Conservation (phyloP, 2,329 filamentous ascomycete species). For the Fusarium pseudoanthophilum region DNA sequence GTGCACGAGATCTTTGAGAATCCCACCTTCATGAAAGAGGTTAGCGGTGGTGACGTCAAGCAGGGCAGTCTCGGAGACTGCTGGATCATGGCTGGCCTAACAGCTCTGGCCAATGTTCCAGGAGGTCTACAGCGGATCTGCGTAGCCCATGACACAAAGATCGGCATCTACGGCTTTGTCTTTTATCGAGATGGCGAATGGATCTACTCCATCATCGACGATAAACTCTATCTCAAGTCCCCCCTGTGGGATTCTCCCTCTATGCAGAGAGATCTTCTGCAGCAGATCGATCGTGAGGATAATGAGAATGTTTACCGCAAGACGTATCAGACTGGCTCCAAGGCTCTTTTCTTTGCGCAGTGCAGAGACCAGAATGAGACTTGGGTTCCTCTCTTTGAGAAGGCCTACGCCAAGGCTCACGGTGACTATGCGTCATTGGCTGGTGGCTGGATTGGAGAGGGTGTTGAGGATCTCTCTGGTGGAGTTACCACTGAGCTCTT, state of each 20-base stretch:
- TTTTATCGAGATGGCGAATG: slow-evolving; percentile 91
- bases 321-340: slow-evolving; percentile 78
- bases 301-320: slow-evolving; percentile 77
- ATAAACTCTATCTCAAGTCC: slow-evolving; percentile 86
- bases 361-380: slow-evolving; percentile 82
- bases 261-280: slow-evolving; percentile 77
- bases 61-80: slow-evolving; percentile 84
- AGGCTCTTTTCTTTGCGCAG: slow-evolving; percentile 81
- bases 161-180: slow-evolving; percentile 91
- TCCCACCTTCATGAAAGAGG: slow-evolving; percentile 72
- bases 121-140: slow-evolving; percentile 78
- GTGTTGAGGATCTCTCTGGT: slow-evolving; percentile 69
- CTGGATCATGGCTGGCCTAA: slow-evolving; percentile 84
- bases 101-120: slow-evolving; percentile 78
- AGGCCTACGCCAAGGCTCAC: slow-evolving; percentile 86
- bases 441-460: slow-evolving; percentile 75
- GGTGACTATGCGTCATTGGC: slow-evolving; percentile 78
- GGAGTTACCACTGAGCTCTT: slow-evolving; percentile 77
- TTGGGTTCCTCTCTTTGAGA: slow-evolving; percentile 83
- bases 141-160: slow-evolving; percentile 75
- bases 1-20: slow-evolving; percentile 80
- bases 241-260: slow-evolving; percentile 84
- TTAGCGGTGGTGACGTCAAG: slow-evolving; percentile 79
- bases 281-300: slow-evolving; percentile 79
- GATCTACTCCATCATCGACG: slow-evolving; percentile 91